These are phyloP conservation scores for Fusarium brevicatenulatum DNA, from an alignment of 2,329 filamentous ascomycete species.

Conservation along the genomic window DNA sequence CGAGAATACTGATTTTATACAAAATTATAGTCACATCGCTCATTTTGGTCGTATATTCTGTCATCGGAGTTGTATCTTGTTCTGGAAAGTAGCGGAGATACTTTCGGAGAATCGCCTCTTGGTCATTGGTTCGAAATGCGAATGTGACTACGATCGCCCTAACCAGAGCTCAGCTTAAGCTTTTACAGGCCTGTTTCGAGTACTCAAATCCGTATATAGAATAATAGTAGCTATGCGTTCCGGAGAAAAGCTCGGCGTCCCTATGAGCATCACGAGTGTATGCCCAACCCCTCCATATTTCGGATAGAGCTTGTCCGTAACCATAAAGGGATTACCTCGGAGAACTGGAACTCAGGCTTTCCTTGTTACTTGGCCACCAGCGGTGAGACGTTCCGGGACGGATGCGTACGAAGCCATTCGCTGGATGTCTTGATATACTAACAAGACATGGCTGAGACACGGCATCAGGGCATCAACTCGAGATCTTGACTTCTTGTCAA, in stretches of 20 bases:
- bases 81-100: conserved; percentile 35
- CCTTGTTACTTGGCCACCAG: not conserved
- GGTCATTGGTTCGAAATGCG: not conserved
- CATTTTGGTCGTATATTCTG: conserved; percentile 13
- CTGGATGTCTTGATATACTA: too few relatives aligned
- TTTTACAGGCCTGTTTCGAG: not conserved
- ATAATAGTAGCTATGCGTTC: too few relatives aligned
- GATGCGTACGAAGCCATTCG: not conserved
- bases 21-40: not conserved
- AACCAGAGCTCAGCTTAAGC: too few relatives aligned
- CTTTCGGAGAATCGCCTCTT: conserved; percentile 24
- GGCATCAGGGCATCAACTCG: not conserved
- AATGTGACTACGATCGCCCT: not conserved
- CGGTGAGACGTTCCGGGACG: too few relatives aligned
- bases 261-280: not conserved
- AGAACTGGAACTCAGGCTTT: accelerated
- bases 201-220: accelerated
- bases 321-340: not conserved
- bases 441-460: not conserved
- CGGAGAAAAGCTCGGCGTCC: not conserved
- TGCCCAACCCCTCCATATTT: not conserved
- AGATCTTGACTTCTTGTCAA: accelerated
- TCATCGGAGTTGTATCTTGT: conserved; percentile 36
- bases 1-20: not conserved
- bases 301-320: not conserved